Conservation (phyloP, 805 yeast genomes). For the Yamadazyma laniorum region DNA sequence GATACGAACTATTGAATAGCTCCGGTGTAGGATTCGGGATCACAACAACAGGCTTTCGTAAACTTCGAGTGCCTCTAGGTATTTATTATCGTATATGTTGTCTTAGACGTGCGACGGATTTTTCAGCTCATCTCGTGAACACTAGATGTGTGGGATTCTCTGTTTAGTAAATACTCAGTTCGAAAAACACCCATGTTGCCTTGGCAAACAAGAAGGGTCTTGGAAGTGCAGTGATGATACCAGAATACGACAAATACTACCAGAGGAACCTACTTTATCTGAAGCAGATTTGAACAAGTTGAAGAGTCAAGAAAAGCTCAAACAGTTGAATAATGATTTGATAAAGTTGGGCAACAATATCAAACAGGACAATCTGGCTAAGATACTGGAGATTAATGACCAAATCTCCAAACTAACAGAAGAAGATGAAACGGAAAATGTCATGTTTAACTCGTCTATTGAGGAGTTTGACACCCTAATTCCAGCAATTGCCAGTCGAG, state of each 20-base stretch:
- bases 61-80: too few species aligned
- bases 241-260: conserved; percentile 5
- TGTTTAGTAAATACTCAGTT: conserved; percentile 6
- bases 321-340: conserved; percentile 25
- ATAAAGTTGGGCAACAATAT: conserved; percentile 27
- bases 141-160: conserved; percentile 17
- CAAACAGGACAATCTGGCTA: conserved; percentile 18
- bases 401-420: conserved; percentile 9
- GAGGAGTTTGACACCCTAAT: conserved; percentile 33
- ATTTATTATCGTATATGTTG: too few species aligned
- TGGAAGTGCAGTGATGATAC: conserved; percentile 6
- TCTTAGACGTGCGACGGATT: neutral
- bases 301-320: conserved; percentile 23
- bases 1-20: too few species aligned
- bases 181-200: conserved; percentile 2
- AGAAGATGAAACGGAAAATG: neutral
- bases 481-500: conserved; percentile 54
- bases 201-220: neutral
- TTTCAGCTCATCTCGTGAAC: conserved; percentile 8
- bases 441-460: neutral
- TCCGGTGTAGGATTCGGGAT: too few species aligned
- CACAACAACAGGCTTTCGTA: too few species aligned
- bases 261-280: conserved; percentile 10
- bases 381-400: conserved; percentile 8
- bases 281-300: conserved; percentile 26